These are phyloP conservation scores for Wickerhamiella azyma DNA, from an alignment of 805 yeast genomes.

Conservation along the genomic window DNA sequence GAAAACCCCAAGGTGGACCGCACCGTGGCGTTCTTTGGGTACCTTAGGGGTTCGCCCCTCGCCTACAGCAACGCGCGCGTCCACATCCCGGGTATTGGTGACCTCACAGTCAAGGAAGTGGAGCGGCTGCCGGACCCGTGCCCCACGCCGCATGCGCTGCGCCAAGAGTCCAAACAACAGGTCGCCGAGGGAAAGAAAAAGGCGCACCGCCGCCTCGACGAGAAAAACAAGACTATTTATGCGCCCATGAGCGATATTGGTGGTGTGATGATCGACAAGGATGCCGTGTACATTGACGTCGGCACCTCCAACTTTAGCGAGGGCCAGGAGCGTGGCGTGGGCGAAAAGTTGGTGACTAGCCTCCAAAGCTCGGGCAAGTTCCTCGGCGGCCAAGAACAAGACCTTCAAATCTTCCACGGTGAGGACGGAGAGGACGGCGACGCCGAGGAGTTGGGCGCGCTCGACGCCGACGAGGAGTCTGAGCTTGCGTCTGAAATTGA, in stretches of 20 bases:
- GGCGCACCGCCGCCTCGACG: slow-evolving; percentile 84
- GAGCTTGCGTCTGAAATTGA: slow-evolving; percentile 16
- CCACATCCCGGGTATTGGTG: slow-evolving; percentile 95
- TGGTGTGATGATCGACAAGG: slow-evolving; percentile 92
- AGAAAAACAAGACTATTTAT: slow-evolving; percentile 82
- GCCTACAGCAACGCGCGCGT: slow-evolving; percentile 55
- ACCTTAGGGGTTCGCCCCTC: slow-evolving; percentile 85
- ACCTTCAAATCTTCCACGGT: slow-evolving; percentile 58
- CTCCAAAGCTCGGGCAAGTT: slow-evolving; percentile 58
- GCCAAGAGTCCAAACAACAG: slow-evolving; percentile 42
- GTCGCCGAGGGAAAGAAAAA: slow-evolving; percentile 42
- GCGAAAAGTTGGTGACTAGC: slow-evolving; percentile 72
- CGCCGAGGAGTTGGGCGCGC: slow-evolving; percentile 29
- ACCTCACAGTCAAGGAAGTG: slow-evolving; percentile 54
- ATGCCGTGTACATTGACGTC: slow-evolving; percentile 88
- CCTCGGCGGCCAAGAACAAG: slow-evolving; percentile 49
- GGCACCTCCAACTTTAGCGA: slow-evolving; percentile 43
- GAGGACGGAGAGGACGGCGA: slow-evolving; percentile 34
- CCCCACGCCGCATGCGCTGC: slow-evolving; percentile 90
- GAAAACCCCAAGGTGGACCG: slow-evolving; percentile 74
- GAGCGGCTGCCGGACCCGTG: slow-evolving; percentile 97
- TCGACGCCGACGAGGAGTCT: slow-evolving; percentile 20
- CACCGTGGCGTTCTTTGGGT: slow-evolving; percentile 84
- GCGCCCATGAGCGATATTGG: slow-evolving; percentile 99
- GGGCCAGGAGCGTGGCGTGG: slow-evolving; percentile 63